phyloP scores from a whole-genome alignment of 192 early-diverging fungal genomes.

The Backusella psychrophila region DNA sequence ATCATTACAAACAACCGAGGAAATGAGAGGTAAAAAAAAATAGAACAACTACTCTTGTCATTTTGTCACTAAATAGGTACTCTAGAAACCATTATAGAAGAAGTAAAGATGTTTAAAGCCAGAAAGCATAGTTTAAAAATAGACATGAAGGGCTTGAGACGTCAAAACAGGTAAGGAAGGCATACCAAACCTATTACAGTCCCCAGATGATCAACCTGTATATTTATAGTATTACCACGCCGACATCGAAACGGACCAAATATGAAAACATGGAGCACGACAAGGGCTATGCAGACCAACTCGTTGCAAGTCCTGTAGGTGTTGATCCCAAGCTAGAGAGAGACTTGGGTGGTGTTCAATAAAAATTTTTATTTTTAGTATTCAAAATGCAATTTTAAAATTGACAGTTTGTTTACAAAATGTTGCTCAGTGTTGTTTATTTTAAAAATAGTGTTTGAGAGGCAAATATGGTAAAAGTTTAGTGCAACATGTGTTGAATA shows the following conservation, averaged over 20 bases:
- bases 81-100: conserved; percentile 19
- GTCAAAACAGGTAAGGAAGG: conserved; percentile 13
- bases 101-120: conserved; percentile 23
- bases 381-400: neutral
- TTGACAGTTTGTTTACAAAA: neutral
- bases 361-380: no score
- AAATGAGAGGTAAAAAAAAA: conserved; percentile 47
- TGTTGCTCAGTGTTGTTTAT: no score
- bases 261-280: neutral
- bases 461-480: no score
- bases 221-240: neutral
- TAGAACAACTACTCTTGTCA: neutral
- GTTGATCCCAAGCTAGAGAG: conserved; percentile 10
- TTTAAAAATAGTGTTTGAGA: no score
- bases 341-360: conserved; percentile 9
- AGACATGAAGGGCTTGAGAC: conserved; percentile 17
- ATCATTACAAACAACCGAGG: conserved; percentile 57
- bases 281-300: neutral
- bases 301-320: neutral
- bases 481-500: no score
- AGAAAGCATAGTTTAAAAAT: conserved; percentile 19
- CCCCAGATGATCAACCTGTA: neutral
- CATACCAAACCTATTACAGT: neutral
- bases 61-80: neutral
- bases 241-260: neutral